Conservation (phyloP, 345 rosid genomes). For the Populus pruinosa region DNA sequence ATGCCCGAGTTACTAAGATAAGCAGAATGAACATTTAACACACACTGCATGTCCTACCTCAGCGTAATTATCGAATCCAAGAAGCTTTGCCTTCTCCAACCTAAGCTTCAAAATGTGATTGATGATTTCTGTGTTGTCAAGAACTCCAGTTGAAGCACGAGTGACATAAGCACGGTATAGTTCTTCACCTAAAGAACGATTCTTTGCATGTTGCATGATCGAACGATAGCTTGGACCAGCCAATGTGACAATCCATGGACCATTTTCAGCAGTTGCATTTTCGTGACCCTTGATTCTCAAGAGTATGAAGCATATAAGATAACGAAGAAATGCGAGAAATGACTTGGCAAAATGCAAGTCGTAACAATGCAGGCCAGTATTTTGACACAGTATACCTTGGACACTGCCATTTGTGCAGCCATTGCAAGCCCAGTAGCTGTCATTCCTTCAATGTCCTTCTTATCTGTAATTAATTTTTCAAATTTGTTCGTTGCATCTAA, state of each 20-base stretch:
- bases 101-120: slow-evolving; percentile 73
- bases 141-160: slow-evolving; percentile 73
- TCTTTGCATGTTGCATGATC: slow-evolving; percentile 81
- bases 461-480: slow-evolving; percentile 75
- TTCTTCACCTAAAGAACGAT: slow-evolving; percentile 81
- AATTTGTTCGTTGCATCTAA: slow-evolving; percentile 86
- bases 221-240: slow-evolving; percentile 75
- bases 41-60: slow-evolving; percentile 48
- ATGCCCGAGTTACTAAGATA: slow-evolving; percentile 18
- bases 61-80: slow-evolving; percentile 68
- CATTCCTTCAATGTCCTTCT: slow-evolving; percentile 79
- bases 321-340: background rate
- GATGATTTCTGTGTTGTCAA: slow-evolving; percentile 66
- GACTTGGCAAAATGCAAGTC: background rate
- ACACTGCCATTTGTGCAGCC: slow-evolving; percentile 82
- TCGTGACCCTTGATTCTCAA: slow-evolving; percentile 51
- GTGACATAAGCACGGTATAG: slow-evolving; percentile 59
- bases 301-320: no score
- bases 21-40: background rate
- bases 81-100: slow-evolving; percentile 74
- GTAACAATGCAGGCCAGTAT: no score
- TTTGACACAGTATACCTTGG: slow-evolving; percentile 53
- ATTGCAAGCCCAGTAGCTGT: slow-evolving; percentile 83
- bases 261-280: slow-evolving; percentile 75
- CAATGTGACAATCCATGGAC: slow-evolving; percentile 84